Conservation (phyloP, 352 stramenopile genomes). For the Phytophthora vignae region DNA sequence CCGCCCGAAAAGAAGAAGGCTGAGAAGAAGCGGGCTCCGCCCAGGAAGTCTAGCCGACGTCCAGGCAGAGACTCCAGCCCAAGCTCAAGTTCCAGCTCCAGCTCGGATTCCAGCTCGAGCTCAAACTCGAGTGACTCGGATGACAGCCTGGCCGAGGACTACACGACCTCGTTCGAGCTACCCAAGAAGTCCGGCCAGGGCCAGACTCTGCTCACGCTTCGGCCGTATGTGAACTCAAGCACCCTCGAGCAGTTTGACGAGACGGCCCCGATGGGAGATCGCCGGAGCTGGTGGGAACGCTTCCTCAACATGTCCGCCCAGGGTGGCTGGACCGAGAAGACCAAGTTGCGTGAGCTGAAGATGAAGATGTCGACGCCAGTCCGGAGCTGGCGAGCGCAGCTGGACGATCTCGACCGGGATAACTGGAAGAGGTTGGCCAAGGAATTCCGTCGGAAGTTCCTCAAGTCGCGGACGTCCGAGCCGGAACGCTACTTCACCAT, state of each 20-base stretch:
- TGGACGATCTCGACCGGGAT: no score
- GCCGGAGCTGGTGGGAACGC: background rate
- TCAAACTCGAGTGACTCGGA: no score
- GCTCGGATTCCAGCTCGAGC: no score
- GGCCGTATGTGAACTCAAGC: background rate
- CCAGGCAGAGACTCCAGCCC: no score
- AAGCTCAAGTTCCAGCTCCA: no score
- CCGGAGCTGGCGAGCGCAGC: background rate
- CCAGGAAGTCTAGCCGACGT: no score
- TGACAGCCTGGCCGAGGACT: no score
- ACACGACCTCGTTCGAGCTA: no score
- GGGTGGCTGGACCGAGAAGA: background rate
- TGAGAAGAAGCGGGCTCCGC: no score
- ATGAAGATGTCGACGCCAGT: slow-evolving; percentile 4
- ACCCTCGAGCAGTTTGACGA: background rate
- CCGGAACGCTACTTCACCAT: slow-evolving; percentile 3
- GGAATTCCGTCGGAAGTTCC: background rate
- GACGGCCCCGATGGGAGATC: background rate
- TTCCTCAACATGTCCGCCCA: slow-evolving; percentile 4
- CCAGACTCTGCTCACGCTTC: background rate
- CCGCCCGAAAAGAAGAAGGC: no score
- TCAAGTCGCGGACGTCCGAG: slow-evolving; percentile 4
- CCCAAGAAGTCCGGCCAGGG: no score
- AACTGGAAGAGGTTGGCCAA: background rate
- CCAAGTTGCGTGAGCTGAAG: slow-evolving; percentile 1